These are phyloP conservation scores for Cryptosporidium ryanae DNA, from an alignment of 169 alveolate species.

Conservation along the genomic window DNA sequence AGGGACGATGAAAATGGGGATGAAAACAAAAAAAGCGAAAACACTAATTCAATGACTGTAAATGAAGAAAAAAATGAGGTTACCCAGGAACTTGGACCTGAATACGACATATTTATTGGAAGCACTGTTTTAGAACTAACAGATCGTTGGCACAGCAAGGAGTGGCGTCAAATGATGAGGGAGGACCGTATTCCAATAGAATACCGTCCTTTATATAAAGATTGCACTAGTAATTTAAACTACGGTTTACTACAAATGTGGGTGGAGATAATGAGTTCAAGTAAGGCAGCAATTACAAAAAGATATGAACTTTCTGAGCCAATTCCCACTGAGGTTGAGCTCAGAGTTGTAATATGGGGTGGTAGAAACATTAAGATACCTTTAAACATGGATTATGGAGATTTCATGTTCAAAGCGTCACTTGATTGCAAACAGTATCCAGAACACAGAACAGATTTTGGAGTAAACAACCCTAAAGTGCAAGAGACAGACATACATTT, in stretches of 20 bases:
- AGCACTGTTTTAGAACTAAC: slow-evolving; percentile 89
- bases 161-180: slow-evolving; percentile 89
- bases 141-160: slow-evolving; percentile 89
- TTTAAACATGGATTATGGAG: slow-evolving; percentile 71
- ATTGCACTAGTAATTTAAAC: slow-evolving; percentile 56
- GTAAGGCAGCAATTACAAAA: slow-evolving; percentile 82
- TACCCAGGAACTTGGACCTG: slow-evolving; percentile 77
- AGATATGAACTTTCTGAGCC: slow-evolving; percentile 83
- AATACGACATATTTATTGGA: slow-evolving; percentile 86
- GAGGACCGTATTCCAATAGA: slow-evolving; percentile 88
- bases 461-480: slow-evolving; percentile 74
- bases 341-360: slow-evolving; percentile 83
- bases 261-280: slow-evolving; percentile 85
- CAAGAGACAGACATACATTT: slow-evolving; percentile 92
- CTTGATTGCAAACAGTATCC: slow-evolving; percentile 88
- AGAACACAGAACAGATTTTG: slow-evolving; percentile 77
- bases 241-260: slow-evolving; percentile 84
- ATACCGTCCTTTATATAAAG: slow-evolving; percentile 82
- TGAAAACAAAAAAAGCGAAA: slow-evolving; percentile 16
- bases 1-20: not conserved
- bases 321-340: slow-evolving; percentile 84
- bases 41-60: not conserved
- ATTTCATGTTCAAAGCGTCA: slow-evolving; percentile 75
- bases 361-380: slow-evolving; percentile 75
- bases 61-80: slow-evolving; percentile 74